Base-by-base conservation (phyloP, 106 monocot species). In the Acanthochlamys bracteata region DNA sequence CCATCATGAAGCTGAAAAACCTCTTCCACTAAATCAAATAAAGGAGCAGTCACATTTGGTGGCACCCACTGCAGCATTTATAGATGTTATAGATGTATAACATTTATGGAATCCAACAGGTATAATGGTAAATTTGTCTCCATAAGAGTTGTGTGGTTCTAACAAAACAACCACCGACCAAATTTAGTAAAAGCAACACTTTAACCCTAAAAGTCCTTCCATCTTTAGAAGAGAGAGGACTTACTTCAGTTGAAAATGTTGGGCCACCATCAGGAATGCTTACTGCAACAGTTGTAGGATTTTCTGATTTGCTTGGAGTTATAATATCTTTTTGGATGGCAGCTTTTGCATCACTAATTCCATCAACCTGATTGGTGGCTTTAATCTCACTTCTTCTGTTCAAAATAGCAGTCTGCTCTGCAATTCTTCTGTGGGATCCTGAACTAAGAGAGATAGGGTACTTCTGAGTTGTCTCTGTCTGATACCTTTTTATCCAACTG, bases 1-100 rank as follows among this genome's bases (percentile, higher is more conserved):
- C 96, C 91, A 78, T 83, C 96, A 39, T 98, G 78, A 69, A 98
- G 91, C 78, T 92, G 91, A 63, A 98, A 98, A 68, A 98, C 69
- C 23, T 78, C 88, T 71, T 92, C 87, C 20, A 98, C 85, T 67
- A 98, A 78, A 77, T 98, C 72, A 63, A 95, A 76, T 73, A 95
- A 71, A 22, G 94, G 90, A 14, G 72, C 65, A 71, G 81, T 84
- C 25, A 95, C 42, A 82, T 87, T 95, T 67, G 82, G 90, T 23
- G 84, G 75, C 25, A 86, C 77, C 82, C 86, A 84, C 94, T 90
- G 85, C 66, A 76, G 59, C 33, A 64, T 64, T 53, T 8, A 71
- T 53, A 51, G 20, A 13, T 45, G 56, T 55, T n/a, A 58, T 21
- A 12, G 24, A 41, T 7, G 24, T 57, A 8, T 6, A 9, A 55